Percentiles rank a stretch among this genome's conserved stretches.
These are phyloP conservation scores for Adansonia digitata DNA, from an alignment of 345 rosid genomes.

Conservation along the genomic window DNA sequence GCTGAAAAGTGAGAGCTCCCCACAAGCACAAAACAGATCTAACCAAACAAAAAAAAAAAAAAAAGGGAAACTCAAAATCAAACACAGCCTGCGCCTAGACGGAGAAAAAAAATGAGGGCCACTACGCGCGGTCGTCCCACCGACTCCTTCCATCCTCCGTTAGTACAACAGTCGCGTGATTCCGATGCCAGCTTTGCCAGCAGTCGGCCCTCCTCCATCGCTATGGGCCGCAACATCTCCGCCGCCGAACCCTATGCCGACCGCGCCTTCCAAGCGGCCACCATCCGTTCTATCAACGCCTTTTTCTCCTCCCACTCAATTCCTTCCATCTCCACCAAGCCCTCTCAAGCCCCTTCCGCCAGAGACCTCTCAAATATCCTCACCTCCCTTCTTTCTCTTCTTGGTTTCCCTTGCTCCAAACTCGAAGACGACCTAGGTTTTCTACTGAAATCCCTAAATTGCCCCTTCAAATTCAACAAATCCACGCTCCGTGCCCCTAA, in stretches of 20 bases:
- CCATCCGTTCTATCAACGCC: conserved; percentile 56
- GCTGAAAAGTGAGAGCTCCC: background rate
- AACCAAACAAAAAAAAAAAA: background rate
- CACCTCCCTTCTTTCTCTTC: conserved; percentile 43
- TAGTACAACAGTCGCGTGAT: conserved; percentile 47
- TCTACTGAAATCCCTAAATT: conserved; percentile 47
- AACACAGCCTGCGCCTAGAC: background rate
- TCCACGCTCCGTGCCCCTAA: conserved; percentile 78
- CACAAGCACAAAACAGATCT: background rate
- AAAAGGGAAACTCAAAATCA: background rate
- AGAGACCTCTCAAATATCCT: conserved; percentile 63
- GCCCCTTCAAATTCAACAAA: conserved; percentile 68
- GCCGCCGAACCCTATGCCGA: conserved; percentile 44
- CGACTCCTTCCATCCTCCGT: conserved; percentile 18
- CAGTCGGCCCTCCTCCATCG: conserved; percentile 76
- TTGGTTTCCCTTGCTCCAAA: conserved; percentile 45
- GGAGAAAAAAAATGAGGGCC: conserved; percentile 28
- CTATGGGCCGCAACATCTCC: conserved; percentile 42
- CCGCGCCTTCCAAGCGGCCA: conserved; percentile 48
- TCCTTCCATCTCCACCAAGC: conserved; percentile 35
- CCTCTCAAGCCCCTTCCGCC: conserved; percentile 48
- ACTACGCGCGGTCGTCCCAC: conserved; percentile 26
- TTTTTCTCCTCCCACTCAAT: conserved; percentile 55
- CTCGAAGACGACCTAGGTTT: conserved; percentile 67
- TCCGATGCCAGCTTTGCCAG: conserved; percentile 91